Percentiles rank a stretch among this genome's conserved stretches.
phyloP scores from a whole-genome alignment of 1,284 basidiomycete species.

The Erythrobasidium hasegawianum region DNA sequence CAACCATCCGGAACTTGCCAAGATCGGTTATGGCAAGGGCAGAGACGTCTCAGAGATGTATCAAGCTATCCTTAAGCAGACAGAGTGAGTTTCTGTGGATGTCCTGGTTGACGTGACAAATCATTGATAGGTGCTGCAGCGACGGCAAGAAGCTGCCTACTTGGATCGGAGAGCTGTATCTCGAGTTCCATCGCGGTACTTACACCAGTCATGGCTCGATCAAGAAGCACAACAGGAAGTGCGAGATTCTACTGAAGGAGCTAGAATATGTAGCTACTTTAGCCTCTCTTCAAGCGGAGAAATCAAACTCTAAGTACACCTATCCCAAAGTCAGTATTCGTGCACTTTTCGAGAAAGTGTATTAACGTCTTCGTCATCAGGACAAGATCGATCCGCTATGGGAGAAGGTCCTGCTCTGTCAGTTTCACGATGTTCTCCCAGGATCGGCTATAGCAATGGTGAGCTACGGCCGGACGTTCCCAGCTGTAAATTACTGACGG shows the following conservation, averaged over 20 bases:
- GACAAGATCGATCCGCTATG: constrained; percentile 74
- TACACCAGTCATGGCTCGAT: constrained; percentile 65
- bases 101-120: too few relatives aligned
- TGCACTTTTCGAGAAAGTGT: too few relatives aligned
- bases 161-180: constrained; percentile 69
- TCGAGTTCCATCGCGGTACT: constrained; percentile 66
- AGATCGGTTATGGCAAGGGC: constrained; percentile 68
- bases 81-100: constrained; percentile 22
- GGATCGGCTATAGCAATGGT: constrained; percentile 74
- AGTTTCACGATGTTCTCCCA: constrained; percentile 64
- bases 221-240: constrained; percentile 93
- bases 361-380: too few relatives aligned
- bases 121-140: too few relatives aligned
- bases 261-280: constrained; percentile 82
- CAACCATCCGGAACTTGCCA: constrained; percentile 61
- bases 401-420: constrained; percentile 67
- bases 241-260: constrained; percentile 84
- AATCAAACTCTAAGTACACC: neutral
- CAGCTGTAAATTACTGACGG: too few relatives aligned
- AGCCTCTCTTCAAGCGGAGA: constrained; percentile 56
- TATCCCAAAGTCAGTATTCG: constrained; percentile 50
- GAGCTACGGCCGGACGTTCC: too few relatives aligned
- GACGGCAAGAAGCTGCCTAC: constrained; percentile 74
- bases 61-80: constrained; percentile 31
- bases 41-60: constrained; percentile 56